Evolutionary conservation across 176 grass and related monocot genomes (phyloP).

Genomic region (Juncus inflexus): DNA sequence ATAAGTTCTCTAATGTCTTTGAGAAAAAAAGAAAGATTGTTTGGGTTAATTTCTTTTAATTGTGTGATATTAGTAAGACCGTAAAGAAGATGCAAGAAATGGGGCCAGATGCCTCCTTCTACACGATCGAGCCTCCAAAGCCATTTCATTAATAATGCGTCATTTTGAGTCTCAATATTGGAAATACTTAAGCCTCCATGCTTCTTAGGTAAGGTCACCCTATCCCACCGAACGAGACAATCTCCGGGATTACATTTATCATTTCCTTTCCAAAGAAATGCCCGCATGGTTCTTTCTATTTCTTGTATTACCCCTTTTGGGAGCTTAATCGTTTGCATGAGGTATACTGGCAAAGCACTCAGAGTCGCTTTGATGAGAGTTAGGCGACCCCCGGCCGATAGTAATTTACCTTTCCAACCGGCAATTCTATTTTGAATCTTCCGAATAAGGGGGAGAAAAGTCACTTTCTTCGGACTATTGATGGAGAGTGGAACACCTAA

Average conservation of each 20-base stretch:
- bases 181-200: neutral
- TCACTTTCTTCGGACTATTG: neutral
- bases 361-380: neutral
- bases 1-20: no score
- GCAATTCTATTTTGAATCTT: neutral
- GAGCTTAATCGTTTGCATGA: neutral
- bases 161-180: neutral
- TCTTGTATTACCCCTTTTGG: neutral
- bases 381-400: neutral
- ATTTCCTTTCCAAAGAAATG: neutral
- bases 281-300: neutral
- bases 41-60: no score
- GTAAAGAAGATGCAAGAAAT: neutral
- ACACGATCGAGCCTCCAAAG: neutral
- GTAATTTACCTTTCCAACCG: neutral
- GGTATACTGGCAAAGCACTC: neutral
- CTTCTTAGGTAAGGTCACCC: neutral
- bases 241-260: neutral
- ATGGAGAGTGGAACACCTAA: neutral
- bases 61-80: no score
- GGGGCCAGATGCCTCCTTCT: no score
- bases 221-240: neutral
- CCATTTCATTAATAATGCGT: neutral
- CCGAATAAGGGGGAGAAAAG: neutral
- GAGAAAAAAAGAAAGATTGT: no score